Evolutionary conservation across 192 early-diverging fungal genomes (phyloP).

Genomic region (Umbelopsis sp.): DNA sequence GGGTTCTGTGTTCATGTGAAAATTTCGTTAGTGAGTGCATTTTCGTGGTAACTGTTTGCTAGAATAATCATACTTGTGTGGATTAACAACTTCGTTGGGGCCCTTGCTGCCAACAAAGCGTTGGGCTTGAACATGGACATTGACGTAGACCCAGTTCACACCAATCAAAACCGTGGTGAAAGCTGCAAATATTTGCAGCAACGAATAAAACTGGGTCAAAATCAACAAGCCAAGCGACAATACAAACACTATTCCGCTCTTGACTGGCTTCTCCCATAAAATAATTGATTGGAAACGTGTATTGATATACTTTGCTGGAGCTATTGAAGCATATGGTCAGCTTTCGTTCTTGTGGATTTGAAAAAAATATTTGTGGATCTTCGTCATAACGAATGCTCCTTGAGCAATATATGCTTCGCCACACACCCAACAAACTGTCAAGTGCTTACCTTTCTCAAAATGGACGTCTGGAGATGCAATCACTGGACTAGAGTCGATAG

Average conservation of each 20-base stretch:
- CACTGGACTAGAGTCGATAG: not conserved
- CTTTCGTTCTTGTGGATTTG: too few species aligned
- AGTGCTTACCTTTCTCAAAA: not conserved
- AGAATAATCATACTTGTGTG: slow-evolving; percentile 29
- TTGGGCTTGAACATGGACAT: slow-evolving; percentile 29
- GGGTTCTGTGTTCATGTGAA: slow-evolving; percentile 16
- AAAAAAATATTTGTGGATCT: too few species aligned
- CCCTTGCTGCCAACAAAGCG: slow-evolving; percentile 24
- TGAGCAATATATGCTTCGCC: not conserved
- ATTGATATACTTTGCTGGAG: slow-evolving; percentile 28
- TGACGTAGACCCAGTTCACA: slow-evolving; percentile 41
- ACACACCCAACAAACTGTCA: not conserved
- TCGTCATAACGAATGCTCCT: too few species aligned
- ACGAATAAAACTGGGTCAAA: slow-evolving; percentile 37
- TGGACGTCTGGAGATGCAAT: not conserved
- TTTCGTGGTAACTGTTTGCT: not conserved
- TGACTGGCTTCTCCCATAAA: slow-evolving; percentile 36
- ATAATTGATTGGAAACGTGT: slow-evolving; percentile 28
- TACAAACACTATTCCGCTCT: slow-evolving; percentile 19
- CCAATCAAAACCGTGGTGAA: slow-evolving; percentile 37
- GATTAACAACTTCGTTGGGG: slow-evolving; percentile 22
- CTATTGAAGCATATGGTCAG: not conserved
- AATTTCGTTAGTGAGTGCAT: not conserved
- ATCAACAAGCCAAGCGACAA: slow-evolving; percentile 23
- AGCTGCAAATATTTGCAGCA: slow-evolving; percentile 31